Conservation (phyloP, 192 early-diverging fungal genomes). For the Entomortierella chlamydospora region DNA sequence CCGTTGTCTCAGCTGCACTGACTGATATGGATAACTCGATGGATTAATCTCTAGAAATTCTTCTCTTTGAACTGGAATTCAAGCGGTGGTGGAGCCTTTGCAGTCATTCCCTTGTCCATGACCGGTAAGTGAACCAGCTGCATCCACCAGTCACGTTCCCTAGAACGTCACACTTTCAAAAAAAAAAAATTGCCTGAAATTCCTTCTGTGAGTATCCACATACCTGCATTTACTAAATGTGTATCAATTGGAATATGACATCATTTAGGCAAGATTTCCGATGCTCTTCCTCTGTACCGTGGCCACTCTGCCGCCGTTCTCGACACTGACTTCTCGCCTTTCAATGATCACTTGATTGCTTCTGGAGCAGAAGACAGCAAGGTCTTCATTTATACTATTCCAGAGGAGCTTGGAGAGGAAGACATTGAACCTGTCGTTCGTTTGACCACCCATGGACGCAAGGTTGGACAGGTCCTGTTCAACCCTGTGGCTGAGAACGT, state of each 20-base stretch:
- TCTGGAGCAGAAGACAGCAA: conserved; percentile 86
- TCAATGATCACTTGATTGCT: conserved; percentile 97
- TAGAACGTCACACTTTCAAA: conserved; percentile 19
- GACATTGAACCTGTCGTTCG: conserved; percentile 83
- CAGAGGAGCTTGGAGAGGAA: conserved; percentile 74
- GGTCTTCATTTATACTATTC: conserved; percentile 97
- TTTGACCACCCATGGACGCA: conserved; percentile 85
- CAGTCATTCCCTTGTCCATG: conserved; percentile 85
- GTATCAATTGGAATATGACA: background rate
- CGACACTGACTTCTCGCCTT: conserved; percentile 98
- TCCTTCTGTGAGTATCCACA: background rate
- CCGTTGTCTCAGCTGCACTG: background rate
- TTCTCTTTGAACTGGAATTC: conserved; percentile 85
- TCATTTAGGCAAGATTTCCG: conserved; percentile 85
- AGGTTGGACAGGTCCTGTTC: conserved; percentile 99
- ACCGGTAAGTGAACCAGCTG: conserved; percentile 59
- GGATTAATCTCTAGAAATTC: conserved; percentile 60
- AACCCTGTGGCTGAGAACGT: conserved; percentile 97
- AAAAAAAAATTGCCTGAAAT: background rate
- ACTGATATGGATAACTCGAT: background rate
- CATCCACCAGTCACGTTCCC: background rate
- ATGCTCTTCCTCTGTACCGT: conserved; percentile 89
- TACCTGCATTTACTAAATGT: too few species aligned
- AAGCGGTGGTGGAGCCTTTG: conserved; percentile 94
- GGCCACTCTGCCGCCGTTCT: conserved; percentile 95